Evolutionary conservation across 345 rosid species (phyloP), one percentile per base, ranked within the genome.

Genomic region (Anacardium occidentale): DNA sequence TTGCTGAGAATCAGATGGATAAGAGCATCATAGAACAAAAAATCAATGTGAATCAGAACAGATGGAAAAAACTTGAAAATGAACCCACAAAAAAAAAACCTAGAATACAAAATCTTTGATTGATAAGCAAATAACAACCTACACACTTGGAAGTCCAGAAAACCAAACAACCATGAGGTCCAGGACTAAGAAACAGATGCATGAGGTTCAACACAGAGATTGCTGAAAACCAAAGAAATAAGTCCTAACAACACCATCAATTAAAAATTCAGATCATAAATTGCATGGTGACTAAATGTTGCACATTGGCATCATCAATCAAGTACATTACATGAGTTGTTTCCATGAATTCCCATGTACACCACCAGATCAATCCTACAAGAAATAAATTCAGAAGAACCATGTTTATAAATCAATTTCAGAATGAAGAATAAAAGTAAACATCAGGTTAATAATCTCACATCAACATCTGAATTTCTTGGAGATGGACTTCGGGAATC

Each of bases 351-450:
- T 68, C 68, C 82, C 69, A 56, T 8, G 44, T 22, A 54, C 9
- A 57, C 18, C 20, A 67, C 67, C 72, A 45, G 40, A 52, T 90
- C 79, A 90, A 64, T 85, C 96, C 96, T 90, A 72, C 88, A 81
- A 57, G 70, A 55, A 2, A 47, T 32, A 62, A 58, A 67, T 56
- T 12, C 29, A 53, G 37, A 83, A 58, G 67, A 37, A 68, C 15
- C 62, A 40, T 9, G 20, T 47, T 57, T 72, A 79, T 68, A 1
- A 73, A 69, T 68, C 64, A 55, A 50, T 10, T 21, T n/a, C 62
- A 61, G 18, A 50, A 59, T 70, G 13, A 40, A 50, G 52, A n/a
- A 34, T 18, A 34, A 62, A 3, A 11, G 34, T 24, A 64, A 67
- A 64, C 56, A 54, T 50, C n/a, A 50, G 56, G 50, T 3, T 11